phyloP scores from a whole-genome alignment of 2,329 filamentous ascomycete genomes.

The Verruconis gallopava region DNA sequence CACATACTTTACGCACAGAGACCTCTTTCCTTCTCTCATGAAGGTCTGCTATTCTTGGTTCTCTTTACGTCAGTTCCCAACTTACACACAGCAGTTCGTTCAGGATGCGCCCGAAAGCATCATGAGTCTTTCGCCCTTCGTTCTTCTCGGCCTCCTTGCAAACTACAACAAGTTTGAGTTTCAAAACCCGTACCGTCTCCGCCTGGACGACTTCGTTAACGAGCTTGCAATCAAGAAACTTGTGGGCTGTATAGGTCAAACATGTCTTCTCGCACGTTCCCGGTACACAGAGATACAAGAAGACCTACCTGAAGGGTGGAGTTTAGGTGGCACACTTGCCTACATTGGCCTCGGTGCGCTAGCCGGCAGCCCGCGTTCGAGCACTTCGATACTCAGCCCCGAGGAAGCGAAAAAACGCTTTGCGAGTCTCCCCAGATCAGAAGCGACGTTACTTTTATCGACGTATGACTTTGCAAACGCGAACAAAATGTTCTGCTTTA shows the following conservation, averaged over 20 bases:
- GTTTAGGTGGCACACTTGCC: slow-evolving; percentile 61
- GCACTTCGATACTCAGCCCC: slow-evolving; percentile 48
- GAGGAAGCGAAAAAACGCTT: slow-evolving; percentile 79
- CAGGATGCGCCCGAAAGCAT: slow-evolving; percentile 57
- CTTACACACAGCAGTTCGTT: too few relatives aligned
- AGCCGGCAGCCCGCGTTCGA: slow-evolving; percentile 49
- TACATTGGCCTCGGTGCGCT: slow-evolving; percentile 76
- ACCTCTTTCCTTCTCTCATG: slow-evolving; percentile 88
- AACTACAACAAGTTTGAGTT: slow-evolving; percentile 99
- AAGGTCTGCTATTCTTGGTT: too few relatives aligned
- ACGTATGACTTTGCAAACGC: slow-evolving; percentile 89
- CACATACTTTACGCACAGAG: slow-evolving; percentile 88
- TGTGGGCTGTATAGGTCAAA: slow-evolving; percentile 59
- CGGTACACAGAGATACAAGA: slow-evolving; percentile 80
- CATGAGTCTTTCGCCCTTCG: slow-evolving; percentile 59
- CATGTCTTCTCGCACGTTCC: slow-evolving; percentile 54
- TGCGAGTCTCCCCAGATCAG: slow-evolving; percentile 61
- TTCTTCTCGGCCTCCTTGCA: slow-evolving; percentile 71
- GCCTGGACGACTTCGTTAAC: slow-evolving; percentile 91
- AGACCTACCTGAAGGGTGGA: slow-evolving; percentile 84
- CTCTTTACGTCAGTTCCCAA: too few relatives aligned
- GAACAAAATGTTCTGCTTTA: slow-evolving; percentile 90
- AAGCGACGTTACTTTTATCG: slow-evolving; percentile 68
- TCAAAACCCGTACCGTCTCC: slow-evolving; percentile 87
- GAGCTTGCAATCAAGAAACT: slow-evolving; percentile 76